These are phyloP conservation scores for Cyberlindnera euphorbiae DNA, from an alignment of 805 yeast genomes.

Conservation along the genomic window DNA sequence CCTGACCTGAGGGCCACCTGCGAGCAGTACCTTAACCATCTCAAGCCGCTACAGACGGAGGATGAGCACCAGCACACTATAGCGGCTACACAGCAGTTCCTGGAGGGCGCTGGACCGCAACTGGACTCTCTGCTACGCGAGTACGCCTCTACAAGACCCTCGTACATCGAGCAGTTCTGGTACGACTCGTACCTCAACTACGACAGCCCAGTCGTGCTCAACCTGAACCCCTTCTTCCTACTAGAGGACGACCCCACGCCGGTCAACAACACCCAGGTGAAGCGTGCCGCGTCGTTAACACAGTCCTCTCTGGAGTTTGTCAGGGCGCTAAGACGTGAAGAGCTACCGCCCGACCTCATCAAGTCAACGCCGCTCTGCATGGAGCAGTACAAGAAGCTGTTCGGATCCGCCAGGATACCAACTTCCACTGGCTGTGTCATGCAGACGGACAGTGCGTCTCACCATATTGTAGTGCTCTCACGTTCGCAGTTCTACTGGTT, in stretches of 20 bases:
- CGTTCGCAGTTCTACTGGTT: constrained; percentile 94
- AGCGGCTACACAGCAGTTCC: constrained; percentile 51
- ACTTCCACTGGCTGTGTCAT: constrained; percentile 76
- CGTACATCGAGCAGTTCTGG: constrained; percentile 94
- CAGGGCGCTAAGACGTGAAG: constrained; percentile 70
- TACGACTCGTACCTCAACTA: constrained; percentile 83
- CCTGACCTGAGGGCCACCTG: constrained; percentile 72
- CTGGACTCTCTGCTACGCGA: constrained; percentile 60
- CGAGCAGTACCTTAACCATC: constrained; percentile 54
- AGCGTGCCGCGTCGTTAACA: constrained; percentile 76
- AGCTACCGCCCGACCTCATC: constrained; percentile 64
- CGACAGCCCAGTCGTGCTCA: constrained; percentile 88
- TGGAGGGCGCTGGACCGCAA: constrained; percentile 49
- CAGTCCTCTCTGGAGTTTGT: constrained; percentile 75
- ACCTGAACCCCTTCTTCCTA: constrained; percentile 84
- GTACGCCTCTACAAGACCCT: constrained; percentile 59
- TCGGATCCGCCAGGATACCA: constrained; percentile 87
- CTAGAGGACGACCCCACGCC: constrained; percentile 87
- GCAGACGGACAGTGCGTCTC: constrained; percentile 72
- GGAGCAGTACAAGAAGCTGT: constrained; percentile 86
- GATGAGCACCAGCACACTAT: constrained; percentile 60
- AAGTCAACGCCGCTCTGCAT: constrained; percentile 72
- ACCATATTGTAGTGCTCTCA: constrained; percentile 76
- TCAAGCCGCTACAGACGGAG: constrained; percentile 79
- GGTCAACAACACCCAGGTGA: constrained; percentile 47